Conservation (phyloP, 495 filamentous ascomycete genomes). For the Daldinia caldariorum region DNA sequence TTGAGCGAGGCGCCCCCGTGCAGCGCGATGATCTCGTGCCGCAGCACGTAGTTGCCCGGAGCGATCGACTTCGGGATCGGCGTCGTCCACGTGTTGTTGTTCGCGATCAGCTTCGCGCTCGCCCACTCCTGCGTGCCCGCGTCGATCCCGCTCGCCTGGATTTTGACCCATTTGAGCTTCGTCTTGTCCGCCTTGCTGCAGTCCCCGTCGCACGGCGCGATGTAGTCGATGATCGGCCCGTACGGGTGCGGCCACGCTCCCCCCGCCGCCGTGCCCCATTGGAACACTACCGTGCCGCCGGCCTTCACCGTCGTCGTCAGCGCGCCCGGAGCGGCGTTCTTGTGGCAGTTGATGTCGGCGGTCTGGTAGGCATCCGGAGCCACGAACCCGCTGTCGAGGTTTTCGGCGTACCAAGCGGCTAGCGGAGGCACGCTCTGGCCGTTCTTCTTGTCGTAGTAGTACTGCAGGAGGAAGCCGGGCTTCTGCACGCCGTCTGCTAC, state of each 20-base stretch:
- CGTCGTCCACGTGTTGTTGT: conserved; percentile 70
- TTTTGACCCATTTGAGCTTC: conserved; percentile 55
- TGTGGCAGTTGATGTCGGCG: conserved; percentile 52
- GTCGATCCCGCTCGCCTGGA: conserved; percentile 50
- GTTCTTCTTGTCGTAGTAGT: conserved; percentile 47
- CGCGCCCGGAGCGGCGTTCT: conserved; percentile 48
- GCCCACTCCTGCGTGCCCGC: conserved; percentile 41
- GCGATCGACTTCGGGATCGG: conserved; percentile 68
- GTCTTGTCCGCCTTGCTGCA: conserved; percentile 50
- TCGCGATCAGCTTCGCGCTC: conserved; percentile 51
- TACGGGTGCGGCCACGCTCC: conserved; percentile 44
- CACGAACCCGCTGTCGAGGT: conserved; percentile 50
- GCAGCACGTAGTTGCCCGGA: conserved; percentile 72
- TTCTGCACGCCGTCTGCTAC: conserved; percentile 42
- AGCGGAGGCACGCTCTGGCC: conserved; percentile 38
- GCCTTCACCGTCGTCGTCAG: conserved; percentile 47
- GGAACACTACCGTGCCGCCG: conserved; percentile 44
- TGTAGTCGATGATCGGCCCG: conserved; percentile 50
- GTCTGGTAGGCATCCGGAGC: conserved; percentile 43
- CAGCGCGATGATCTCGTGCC: conserved; percentile 74
- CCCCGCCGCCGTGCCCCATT: conserved; percentile 41
- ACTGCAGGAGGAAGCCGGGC: conserved; percentile 46
- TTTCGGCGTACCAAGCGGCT: conserved; percentile 47
- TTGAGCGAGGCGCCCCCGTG: conserved; percentile 62
- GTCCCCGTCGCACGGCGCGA: conserved; percentile 50